Conservation (phyloP, 345 rosid genomes). For the Turnera subulata region DNA sequence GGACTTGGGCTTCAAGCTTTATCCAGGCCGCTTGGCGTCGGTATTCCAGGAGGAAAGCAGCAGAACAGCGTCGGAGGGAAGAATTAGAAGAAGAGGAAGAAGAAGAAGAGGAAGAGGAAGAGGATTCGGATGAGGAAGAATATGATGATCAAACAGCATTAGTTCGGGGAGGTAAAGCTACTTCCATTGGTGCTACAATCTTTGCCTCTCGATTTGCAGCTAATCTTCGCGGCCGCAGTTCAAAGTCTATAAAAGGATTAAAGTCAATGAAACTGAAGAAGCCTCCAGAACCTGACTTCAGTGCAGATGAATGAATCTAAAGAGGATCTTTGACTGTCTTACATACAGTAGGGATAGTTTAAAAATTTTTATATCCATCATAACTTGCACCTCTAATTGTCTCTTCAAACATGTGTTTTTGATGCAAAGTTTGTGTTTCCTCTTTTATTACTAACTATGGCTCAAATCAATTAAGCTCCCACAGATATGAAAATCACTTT, state of each 20-base stretch:
- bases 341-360: no score
- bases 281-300: conserved; percentile 81
- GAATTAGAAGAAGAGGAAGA: conserved; percentile 65
- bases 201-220: conserved; percentile 74
- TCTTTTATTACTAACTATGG: no score
- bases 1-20: conserved; percentile 85
- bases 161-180: conserved; percentile 12
- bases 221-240: conserved; percentile 49
- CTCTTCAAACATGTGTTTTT: no score
- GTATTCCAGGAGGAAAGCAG: conserved; percentile 49
- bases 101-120: neutral
- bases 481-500: no score
- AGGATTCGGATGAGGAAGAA: conserved; percentile 20
- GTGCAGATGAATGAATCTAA: neutral
- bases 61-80: conserved; percentile 43
- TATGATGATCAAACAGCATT: conserved; percentile 28
- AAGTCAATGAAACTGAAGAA: conserved; percentile 43
- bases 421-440: no score
- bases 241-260: conserved; percentile 28
- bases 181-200: conserved; percentile 56
- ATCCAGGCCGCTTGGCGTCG: conserved; percentile 81
- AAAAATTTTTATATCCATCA: neutral
- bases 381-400: no score
- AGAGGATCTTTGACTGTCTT: no score
- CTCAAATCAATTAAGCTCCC: no score